Conservation (phyloP, 2,329 filamentous ascomycete genomes). For the Amauroascus verrucosus region DNA sequence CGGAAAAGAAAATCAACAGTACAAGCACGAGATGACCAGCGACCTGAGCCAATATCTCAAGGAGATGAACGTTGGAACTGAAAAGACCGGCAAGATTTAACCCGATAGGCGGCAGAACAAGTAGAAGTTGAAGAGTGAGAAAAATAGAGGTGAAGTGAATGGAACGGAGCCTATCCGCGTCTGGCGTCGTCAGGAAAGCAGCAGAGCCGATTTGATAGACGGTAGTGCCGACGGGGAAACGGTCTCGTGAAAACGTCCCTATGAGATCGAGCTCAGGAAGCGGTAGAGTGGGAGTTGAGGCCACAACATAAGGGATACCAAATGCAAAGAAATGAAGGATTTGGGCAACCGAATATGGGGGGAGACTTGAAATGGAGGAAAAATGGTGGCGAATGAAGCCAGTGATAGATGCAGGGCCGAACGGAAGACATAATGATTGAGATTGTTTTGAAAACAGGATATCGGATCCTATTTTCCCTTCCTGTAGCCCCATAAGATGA, state of each 20-base stretch:
- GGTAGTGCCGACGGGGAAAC: conserved; percentile 2
- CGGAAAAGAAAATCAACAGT: background rate
- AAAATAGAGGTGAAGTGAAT: background rate
- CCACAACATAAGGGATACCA: background rate
- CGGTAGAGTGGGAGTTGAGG: background rate
- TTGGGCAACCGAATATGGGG: background rate
- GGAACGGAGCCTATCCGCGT: conserved; percentile 1
- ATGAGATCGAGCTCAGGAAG: background rate
- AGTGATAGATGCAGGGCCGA: background rate
- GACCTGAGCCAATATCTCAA: background rate
- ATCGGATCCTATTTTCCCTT: background rate
- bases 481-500: no score
- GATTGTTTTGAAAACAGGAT: background rate
- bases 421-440: background rate
- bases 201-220: background rate
- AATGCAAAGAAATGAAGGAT: background rate
- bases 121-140: background rate
- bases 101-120: background rate
- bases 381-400: background rate
- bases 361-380: background rate
- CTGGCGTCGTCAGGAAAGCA: background rate
- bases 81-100: background rate
- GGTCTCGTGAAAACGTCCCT: background rate
- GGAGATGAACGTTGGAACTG: background rate
- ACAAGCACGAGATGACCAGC: background rate